These are phyloP conservation scores for Rubus parviflorus DNA, from an alignment of 306 rosid species.

Conservation along the genomic window DNA sequence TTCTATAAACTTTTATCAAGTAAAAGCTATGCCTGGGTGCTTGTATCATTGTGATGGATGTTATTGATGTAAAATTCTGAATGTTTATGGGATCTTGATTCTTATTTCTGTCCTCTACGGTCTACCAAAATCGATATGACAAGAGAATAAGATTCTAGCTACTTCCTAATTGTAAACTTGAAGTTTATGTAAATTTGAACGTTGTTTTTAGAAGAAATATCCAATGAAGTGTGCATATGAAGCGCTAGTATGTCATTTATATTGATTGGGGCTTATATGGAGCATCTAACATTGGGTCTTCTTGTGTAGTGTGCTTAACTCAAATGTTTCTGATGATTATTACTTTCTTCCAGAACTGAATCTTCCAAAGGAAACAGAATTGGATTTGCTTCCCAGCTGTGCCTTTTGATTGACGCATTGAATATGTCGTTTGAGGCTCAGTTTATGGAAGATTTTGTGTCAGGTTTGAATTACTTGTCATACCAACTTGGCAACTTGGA, in stretches of 20 bases:
- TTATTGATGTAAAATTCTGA: not conserved
- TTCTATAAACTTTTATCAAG: slow-evolving; percentile 15
- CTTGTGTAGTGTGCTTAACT: slow-evolving; percentile 2
- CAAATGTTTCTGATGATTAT: not conserved
- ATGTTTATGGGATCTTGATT: slow-evolving; percentile 1
- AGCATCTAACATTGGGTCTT: not conserved
- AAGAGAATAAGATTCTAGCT: not conserved
- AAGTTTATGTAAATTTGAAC: not conserved
- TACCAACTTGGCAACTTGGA: not conserved
- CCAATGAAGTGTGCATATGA: not conserved
- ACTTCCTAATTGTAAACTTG: not conserved
- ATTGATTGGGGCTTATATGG: not conserved
- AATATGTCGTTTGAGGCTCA: slow-evolving; percentile 83
- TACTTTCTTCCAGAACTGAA: slow-evolving; percentile 49
- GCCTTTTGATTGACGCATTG: slow-evolving; percentile 68
- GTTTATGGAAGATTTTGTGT: slow-evolving; percentile 92
- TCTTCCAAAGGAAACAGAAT: slow-evolving; percentile 56
- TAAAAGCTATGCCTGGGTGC: slow-evolving; percentile 14
- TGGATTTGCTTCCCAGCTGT: slow-evolving; percentile 87
- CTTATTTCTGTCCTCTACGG: slow-evolving; percentile 6
- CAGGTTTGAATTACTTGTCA: slow-evolving; percentile 56
- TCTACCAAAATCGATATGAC: not conserved
- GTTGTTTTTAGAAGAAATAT: not conserved
- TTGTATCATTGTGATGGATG: slow-evolving; percentile 26
- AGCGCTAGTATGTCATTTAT: not conserved